Conservation (phyloP, 2,329 filamentous ascomycete genomes). For the Coniochaeta sp. region DNA sequence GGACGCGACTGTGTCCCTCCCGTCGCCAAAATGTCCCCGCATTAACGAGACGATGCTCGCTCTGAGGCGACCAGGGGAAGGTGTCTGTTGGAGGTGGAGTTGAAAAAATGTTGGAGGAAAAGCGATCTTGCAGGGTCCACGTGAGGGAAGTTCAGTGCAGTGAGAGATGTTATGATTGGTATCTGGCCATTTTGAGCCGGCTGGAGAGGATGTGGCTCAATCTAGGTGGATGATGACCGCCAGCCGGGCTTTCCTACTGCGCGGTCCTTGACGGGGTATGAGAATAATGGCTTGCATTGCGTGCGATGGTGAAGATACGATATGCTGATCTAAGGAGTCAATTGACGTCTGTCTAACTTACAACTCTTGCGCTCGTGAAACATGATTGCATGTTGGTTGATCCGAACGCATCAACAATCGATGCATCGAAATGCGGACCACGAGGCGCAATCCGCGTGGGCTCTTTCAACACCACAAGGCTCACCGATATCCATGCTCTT, state of each 20-base stretch:
- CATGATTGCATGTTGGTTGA: neutral
- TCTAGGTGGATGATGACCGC: neutral
- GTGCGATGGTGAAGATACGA: neutral
- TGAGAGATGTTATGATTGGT: neutral
- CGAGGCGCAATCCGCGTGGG: neutral
- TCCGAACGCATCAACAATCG: neutral
- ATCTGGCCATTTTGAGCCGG: neutral
- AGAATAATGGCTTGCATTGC: neutral
- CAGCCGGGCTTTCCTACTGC: neutral
- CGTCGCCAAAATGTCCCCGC: too few species aligned
- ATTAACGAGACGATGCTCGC: neutral
- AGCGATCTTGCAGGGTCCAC: neutral
- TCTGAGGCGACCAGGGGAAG: neutral
- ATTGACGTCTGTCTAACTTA: neutral
- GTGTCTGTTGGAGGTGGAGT: neutral
- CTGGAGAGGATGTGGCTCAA: neutral
- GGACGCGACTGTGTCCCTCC: neutral
- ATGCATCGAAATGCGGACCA: neutral
- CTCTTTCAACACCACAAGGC: neutral
- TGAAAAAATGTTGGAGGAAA: neutral
- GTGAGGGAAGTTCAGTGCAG: neutral
- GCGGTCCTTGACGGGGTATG: neutral
- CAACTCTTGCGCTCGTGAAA: neutral
- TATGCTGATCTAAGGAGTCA: neutral
- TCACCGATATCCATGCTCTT: neutral